A percentile compares a stretch with the other conserved stretches of the same genome.
phyloP scores from a whole-genome alignment of 176 grass and related monocot species.

The Olyra latifolia region DNA sequence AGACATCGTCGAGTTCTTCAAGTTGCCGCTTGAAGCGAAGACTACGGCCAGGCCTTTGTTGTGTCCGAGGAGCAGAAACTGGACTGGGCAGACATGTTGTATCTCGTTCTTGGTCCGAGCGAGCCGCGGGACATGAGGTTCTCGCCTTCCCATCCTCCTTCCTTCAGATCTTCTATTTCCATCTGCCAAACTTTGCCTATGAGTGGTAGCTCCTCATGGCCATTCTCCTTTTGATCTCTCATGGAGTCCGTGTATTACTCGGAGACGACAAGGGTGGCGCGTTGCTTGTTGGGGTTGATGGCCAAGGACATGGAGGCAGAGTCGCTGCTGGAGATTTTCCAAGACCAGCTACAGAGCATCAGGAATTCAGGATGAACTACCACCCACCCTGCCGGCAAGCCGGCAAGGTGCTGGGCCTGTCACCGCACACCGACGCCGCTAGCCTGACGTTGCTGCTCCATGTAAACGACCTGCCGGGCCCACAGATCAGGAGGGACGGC shows the following conservation, averaged over 20 bases:
- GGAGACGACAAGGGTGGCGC: no score
- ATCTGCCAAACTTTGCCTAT: no score
- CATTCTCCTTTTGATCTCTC: no score
- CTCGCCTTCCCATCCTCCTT: constrained; percentile 34
- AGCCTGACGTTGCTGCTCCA: constrained; percentile 58
- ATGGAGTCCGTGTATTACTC: no score
- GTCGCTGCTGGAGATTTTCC: no score
- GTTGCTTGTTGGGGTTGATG: no score
- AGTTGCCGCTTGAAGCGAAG: neutral
- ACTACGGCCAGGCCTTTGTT: constrained; percentile 61
- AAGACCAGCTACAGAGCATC: neutral
- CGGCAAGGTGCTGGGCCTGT: constrained; percentile 48
- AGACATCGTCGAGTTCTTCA: no score
- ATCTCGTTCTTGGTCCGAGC: constrained; percentile 2
- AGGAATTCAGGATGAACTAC: constrained; percentile 58
- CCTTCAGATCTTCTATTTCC: constrained; percentile 32
- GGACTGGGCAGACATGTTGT: constrained; percentile 58
- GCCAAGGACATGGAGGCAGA: neutral
- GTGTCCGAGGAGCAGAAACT: constrained; percentile 54
- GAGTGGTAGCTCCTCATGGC: no score
- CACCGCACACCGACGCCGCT: constrained; percentile 60
- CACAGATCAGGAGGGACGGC: constrained; percentile 44
- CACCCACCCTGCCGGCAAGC: constrained; percentile 54
- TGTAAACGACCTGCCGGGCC: constrained; percentile 39
- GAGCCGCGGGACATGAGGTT: neutral